Evolutionary conservation across 192 early-diverging fungal species (phyloP), one percentile per base, ranked within the genome.

Genomic region (Coemansia sp.): DNA sequence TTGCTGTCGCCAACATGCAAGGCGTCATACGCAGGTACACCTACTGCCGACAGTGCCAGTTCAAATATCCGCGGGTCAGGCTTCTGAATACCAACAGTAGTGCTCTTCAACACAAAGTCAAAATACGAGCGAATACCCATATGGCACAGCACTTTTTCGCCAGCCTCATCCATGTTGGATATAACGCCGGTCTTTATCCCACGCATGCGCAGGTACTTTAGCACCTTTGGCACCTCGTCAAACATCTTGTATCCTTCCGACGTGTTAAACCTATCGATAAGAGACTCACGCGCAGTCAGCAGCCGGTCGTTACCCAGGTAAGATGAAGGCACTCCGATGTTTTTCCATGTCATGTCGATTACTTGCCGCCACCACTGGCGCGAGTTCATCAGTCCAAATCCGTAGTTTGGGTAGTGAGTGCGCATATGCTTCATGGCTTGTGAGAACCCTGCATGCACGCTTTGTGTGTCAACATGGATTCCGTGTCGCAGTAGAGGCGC

Each of bases 1-100:
- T 75, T 61, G 65, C 82, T 85, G 58, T 89, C 88, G 9, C 88
- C 88, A 22, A 89, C 68, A 70, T 89, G 88, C n/a, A 89, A 54
- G 11, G 79, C 65, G 45, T 86, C 69, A 26, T 75, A 74, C 0
- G 82, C 61, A 19, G 53, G 66, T 27, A 84, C 51, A 18, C 38
- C 43, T 19, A 72, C 63, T 2, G 79, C 67, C 13, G 54, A 23
- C 32, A 88, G 53, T 0, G 88, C 86, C 59, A 76, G 65, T 22
- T 83, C 75, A 69, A 87, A 89, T 1, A 88, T 85, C 24, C 55
- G 49, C 16, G 39, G 47, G 29, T 74, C 63, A 0, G 88, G 88
- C 54, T 89, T 89, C 61, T 89, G 85, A 26, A 78, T 47, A 4
- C 84, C 85, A 1, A 73, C 77, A 12, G 57, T 59, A 20, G 75